These are phyloP conservation scores for Cyclotella atomus DNA, from an alignment of 108 stramenopile genomes.

Conservation along the genomic window DNA sequence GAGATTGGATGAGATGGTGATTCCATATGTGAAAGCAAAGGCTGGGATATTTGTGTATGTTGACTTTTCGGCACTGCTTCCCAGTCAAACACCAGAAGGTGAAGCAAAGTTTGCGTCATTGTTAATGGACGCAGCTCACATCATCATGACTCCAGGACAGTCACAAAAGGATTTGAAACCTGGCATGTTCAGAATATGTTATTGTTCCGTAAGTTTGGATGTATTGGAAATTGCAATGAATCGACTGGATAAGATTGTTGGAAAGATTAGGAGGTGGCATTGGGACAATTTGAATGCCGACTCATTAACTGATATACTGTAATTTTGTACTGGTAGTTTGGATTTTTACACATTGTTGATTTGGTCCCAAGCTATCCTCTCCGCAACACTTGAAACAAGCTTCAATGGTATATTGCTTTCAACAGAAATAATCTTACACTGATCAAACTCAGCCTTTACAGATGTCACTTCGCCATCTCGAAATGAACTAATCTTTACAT, in stretches of 20 bases:
- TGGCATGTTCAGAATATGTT: slow-evolving; percentile 92
- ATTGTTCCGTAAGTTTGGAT: slow-evolving; percentile 75
- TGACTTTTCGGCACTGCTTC: slow-evolving; percentile 85
- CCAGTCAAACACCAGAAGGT: slow-evolving; percentile 70
- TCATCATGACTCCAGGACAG: slow-evolving; percentile 88
- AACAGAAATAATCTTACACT: too few relatives aligned
- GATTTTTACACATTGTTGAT: too few relatives aligned
- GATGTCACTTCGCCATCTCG: too few relatives aligned
- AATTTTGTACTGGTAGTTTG: too few relatives aligned
- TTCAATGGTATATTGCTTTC: too few relatives aligned
- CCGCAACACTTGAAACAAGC: too few relatives aligned
- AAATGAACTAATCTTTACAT: too few relatives aligned
- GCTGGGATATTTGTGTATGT: slow-evolving; percentile 89
- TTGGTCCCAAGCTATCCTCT: too few relatives aligned
- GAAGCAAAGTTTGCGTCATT: slow-evolving; percentile 68
- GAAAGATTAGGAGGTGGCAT: slow-evolving; percentile 70
- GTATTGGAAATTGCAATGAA: slow-evolving; percentile 83
- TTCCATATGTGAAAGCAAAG: slow-evolving; percentile 76
- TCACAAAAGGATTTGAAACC: slow-evolving; percentile 71
- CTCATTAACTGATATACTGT: slow-evolving; percentile 54
- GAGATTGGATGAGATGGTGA: slow-evolving; percentile 81
- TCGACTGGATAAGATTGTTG: slow-evolving; percentile 72
- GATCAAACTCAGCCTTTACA: too few relatives aligned
- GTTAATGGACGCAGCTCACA: slow-evolving; percentile 66
- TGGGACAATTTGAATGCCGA: slow-evolving; percentile 74